Evolutionary conservation across 495 filamentous ascomycete genomes (phyloP).

Genomic region (Penicillium coffeae): DNA sequence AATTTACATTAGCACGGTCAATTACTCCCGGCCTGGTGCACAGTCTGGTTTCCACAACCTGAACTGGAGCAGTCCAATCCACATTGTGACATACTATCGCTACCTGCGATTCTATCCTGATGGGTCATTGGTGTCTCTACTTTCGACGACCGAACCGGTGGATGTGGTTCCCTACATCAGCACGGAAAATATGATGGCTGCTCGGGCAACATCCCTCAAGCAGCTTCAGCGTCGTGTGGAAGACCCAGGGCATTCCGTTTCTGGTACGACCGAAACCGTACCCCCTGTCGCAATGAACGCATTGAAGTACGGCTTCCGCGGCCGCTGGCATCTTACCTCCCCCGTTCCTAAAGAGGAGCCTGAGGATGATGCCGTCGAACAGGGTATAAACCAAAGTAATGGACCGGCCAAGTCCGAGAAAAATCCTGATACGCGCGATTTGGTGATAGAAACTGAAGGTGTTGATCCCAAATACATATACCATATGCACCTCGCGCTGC

Average conservation of each 20-base stretch:
- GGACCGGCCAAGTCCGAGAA: neutral
- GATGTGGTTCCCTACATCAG: constrained; percentile 78
- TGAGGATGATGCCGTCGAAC: neutral
- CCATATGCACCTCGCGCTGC: constrained; percentile 68
- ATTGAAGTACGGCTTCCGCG: constrained; percentile 57
- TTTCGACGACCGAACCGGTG: constrained; percentile 73
- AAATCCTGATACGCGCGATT: constrained; percentile 34
- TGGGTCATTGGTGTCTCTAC: constrained; percentile 72
- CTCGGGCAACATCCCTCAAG: constrained; percentile 23
- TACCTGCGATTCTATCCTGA: constrained; percentile 94
- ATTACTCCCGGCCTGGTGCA: constrained; percentile 83
- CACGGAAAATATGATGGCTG: constrained; percentile 43
- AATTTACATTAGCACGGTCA: constrained; percentile 92
- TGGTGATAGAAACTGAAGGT: constrained; percentile 86
- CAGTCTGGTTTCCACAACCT: constrained; percentile 50
- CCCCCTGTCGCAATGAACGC: constrained; percentile 39
- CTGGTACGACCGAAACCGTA: constrained; percentile 30
- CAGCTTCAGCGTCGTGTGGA: constrained; percentile 31
- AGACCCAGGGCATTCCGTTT: constrained; percentile 36
- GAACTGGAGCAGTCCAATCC: constrained; percentile 78
- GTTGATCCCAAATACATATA: constrained; percentile 73
- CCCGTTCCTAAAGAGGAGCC: constrained; percentile 22
- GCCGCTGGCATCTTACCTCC: constrained; percentile 56
- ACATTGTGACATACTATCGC: constrained; percentile 96
- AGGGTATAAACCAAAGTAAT: constrained; percentile 4